Evolutionary conservation across 495 filamentous ascomycete genomes (phyloP).

Genomic region (Daldinia childiae): DNA sequence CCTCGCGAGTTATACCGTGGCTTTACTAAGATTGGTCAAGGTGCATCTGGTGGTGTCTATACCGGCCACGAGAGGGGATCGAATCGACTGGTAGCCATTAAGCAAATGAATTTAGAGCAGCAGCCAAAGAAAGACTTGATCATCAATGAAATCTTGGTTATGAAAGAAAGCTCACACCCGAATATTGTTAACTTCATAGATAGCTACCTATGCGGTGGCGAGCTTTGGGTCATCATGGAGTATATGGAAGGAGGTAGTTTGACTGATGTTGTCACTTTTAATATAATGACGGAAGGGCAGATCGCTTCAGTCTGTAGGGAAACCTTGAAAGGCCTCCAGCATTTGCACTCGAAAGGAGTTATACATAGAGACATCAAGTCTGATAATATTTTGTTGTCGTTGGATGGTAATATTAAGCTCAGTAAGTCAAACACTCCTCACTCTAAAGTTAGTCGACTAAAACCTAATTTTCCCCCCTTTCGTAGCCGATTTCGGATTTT

Average conservation of each 20-base stretch:
- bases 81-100: slow-evolving; percentile 93
- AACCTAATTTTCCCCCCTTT: slow-evolving; percentile 47
- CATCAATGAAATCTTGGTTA: slow-evolving; percentile 98
- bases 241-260: slow-evolving; percentile 99
- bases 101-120: slow-evolving; percentile 99
- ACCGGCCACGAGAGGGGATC: slow-evolving; percentile 86
- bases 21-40: slow-evolving; percentile 95
- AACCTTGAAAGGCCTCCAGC: slow-evolving; percentile 90
- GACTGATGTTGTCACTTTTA: slow-evolving; percentile 98
- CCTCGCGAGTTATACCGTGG: slow-evolving; percentile 86
- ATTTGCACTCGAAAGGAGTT: slow-evolving; percentile 95
- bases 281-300: slow-evolving; percentile 97
- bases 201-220: slow-evolving; percentile 86
- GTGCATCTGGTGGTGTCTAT: slow-evolving; percentile 94
- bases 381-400: slow-evolving; percentile 93
- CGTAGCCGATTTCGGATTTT: slow-evolving; percentile 97
- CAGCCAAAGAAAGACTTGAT: slow-evolving; percentile 99
- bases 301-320: slow-evolving; percentile 96
- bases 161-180: slow-evolving; percentile 98
- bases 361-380: slow-evolving; percentile 99
- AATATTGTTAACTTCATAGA: slow-evolving; percentile 99
- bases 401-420: slow-evolving; percentile 96
- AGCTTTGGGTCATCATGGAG: slow-evolving; percentile 99
- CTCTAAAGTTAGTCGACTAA: neutral
- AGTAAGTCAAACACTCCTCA: slow-evolving; percentile 67